A percentile compares a stretch with the other conserved stretches of the same genome.
These are phyloP conservation scores for Hsuehochloa calcarea DNA, from an alignment of 176 grass and related monocot genomes.

Conservation along the genomic window DNA sequence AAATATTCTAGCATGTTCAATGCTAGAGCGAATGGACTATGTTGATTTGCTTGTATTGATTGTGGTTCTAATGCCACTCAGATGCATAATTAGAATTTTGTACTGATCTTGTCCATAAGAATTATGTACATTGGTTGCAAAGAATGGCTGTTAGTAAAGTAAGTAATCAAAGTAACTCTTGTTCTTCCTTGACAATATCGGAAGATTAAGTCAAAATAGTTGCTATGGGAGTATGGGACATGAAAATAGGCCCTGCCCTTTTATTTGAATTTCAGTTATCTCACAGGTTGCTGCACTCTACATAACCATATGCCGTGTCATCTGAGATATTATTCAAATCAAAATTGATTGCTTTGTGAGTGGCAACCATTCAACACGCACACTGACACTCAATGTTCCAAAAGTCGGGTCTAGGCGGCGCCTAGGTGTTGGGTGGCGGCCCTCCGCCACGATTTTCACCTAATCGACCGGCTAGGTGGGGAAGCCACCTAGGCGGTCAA, in stretches of 20 bases:
- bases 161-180: neutral
- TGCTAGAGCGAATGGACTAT: neutral
- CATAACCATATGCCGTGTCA: too few species aligned
- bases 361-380: neutral
- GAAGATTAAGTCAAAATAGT: constrained; percentile 4
- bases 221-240: neutral
- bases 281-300: neutral
- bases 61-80: neutral
- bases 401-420: too few species aligned
- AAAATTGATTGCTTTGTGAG: neutral
- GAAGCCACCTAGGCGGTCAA: too few species aligned
- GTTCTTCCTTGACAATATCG: neutral
- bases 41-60: neutral
- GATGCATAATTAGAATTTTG: neutral
- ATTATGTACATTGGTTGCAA: neutral
- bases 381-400: neutral
- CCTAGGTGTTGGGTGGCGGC: too few species aligned
- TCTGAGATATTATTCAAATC: constrained; percentile 7
- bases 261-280: neutral
- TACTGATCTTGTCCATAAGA: neutral
- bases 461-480: too few species aligned
- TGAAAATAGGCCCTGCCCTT: neutral
- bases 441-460: too few species aligned
- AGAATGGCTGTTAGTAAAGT: neutral
- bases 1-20: neutral